These are phyloP conservation scores for Pichia pseudocactophila DNA, from an alignment of 805 yeast species.

Conservation along the genomic window DNA sequence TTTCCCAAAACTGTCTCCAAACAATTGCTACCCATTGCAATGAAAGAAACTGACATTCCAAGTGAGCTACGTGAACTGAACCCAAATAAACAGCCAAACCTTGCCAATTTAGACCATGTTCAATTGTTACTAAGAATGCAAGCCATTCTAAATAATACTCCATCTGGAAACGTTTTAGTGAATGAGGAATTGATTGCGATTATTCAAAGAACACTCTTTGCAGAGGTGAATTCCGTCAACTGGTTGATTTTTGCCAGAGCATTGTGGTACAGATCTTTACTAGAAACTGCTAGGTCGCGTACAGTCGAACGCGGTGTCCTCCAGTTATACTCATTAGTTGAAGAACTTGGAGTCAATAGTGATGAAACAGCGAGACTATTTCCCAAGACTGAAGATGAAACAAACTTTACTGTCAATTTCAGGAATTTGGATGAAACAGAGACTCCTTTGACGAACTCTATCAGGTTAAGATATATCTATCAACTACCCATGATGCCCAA, in stretches of 20 bases:
- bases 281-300: conserved; percentile 72
- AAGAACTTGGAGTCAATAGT: conserved; percentile 65
- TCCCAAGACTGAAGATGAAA: conserved; percentile 33
- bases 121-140: conserved; percentile 64
- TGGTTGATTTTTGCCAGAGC: conserved; percentile 78
- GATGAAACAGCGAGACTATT: conserved; percentile 44
- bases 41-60: conserved; percentile 58
- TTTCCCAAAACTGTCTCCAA: conserved; percentile 26
- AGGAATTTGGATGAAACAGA: conserved; percentile 4
- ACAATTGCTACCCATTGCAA: conserved; percentile 50
- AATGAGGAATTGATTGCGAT: conserved; percentile 79
- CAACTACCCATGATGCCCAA: conserved; percentile 70
- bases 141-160: conserved; percentile 58
- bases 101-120: conserved; percentile 62
- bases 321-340: conserved; percentile 87
- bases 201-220: conserved; percentile 59
- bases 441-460: conserved; percentile 31
- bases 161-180: conserved; percentile 58
- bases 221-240: conserved; percentile 40
- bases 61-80: conserved; percentile 43
- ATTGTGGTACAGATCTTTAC: conserved; percentile 79
- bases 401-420: conserved; percentile 18
- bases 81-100: conserved; percentile 73
- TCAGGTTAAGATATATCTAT: conserved; percentile 61
- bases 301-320: conserved; percentile 91